Percentiles rank a stretch among this genome's conserved stretches.
Evolutionary conservation across 225 moss, liverwort and hornwort species (phyloP).

Genomic region (Polytrichum formosum): DNA sequence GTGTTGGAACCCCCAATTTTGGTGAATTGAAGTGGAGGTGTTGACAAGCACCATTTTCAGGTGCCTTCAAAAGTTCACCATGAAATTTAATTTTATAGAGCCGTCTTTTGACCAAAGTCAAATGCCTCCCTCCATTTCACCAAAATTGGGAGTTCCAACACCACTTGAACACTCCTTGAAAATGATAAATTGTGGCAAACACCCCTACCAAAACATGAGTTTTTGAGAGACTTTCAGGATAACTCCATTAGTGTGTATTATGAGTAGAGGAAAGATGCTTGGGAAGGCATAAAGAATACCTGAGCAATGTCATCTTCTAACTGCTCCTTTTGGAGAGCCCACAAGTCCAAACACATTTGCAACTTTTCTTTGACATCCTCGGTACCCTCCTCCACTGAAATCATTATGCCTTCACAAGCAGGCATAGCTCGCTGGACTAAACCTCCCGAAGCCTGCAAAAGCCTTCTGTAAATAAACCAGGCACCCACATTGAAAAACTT

Average conservation of each 20-base stretch:
- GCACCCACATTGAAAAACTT: background rate
- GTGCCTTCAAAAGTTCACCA: no score
- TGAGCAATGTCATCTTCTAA: conserved; percentile 1
- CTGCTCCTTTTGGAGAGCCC: conserved; percentile 9
- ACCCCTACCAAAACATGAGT: no score
- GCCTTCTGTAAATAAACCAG: background rate
- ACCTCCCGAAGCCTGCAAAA: background rate
- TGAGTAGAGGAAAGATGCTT: background rate
- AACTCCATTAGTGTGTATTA: background rate
- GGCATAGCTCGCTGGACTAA: background rate
- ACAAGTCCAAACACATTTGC: conserved; percentile 7
- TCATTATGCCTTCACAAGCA: background rate
- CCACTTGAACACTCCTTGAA: no score
- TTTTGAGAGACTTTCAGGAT: no score
- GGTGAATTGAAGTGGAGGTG: no score
- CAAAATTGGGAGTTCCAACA: no score
- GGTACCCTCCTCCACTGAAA: conserved; percentile 4
- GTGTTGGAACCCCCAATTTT: no score
- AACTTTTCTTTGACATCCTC: background rate
- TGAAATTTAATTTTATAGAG: no score
- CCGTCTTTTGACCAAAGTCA: no score
- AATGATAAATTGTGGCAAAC: no score
- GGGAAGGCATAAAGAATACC: background rate
- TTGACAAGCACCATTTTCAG: no score
- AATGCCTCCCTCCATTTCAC: no score